Conservation (phyloP, 768 basidiomycete species). For the Trametopsis cervina region DNA sequence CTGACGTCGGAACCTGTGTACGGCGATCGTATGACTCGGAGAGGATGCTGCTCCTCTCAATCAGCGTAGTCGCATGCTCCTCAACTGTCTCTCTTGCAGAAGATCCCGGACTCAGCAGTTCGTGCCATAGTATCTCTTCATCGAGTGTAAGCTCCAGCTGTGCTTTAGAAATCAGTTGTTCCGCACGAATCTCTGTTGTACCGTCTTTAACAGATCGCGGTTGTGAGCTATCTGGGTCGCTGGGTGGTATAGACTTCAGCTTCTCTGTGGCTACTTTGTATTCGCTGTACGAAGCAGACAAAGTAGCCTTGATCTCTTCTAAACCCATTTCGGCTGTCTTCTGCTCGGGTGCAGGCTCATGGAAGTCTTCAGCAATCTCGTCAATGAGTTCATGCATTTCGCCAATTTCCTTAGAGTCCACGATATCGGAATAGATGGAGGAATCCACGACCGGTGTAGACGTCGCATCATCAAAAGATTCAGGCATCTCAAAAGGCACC, state of each 20-base stretch:
- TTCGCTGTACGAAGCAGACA: slow-evolving; percentile 39
- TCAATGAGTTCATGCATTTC: too few species aligned
- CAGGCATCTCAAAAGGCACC: too few species aligned
- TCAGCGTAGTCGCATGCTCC: slow-evolving; percentile 24
- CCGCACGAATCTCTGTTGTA: slow-evolving; percentile 29
- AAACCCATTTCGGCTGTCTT: background rate
- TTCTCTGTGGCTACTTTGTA: slow-evolving; percentile 19
- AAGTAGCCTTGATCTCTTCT: slow-evolving; percentile 24
- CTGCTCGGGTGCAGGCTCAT: background rate
- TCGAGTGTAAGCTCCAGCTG: slow-evolving; percentile 54
- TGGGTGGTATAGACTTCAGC: slow-evolving; percentile 10
- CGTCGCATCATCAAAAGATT: too few species aligned
- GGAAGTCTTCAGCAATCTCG: background rate
- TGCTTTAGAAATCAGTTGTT: slow-evolving; percentile 50
- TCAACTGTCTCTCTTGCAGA: slow-evolving; percentile 18
- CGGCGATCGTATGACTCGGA: slow-evolving; percentile 61
- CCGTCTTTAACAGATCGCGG: background rate
- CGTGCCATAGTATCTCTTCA: slow-evolving; percentile 56
- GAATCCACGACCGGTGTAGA: too few species aligned
- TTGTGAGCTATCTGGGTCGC: background rate
- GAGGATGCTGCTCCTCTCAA: slow-evolving; percentile 47
- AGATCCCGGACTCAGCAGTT: slow-evolving; percentile 22
- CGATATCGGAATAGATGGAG: too few species aligned
- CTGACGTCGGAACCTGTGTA: slow-evolving; percentile 49
- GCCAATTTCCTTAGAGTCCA: too few species aligned